Percentiles rank a stretch among this genome's conserved stretches.
Conservation (phyloP, 352 stramenopile genomes). For the Phytophthora citrophthora region DNA sequence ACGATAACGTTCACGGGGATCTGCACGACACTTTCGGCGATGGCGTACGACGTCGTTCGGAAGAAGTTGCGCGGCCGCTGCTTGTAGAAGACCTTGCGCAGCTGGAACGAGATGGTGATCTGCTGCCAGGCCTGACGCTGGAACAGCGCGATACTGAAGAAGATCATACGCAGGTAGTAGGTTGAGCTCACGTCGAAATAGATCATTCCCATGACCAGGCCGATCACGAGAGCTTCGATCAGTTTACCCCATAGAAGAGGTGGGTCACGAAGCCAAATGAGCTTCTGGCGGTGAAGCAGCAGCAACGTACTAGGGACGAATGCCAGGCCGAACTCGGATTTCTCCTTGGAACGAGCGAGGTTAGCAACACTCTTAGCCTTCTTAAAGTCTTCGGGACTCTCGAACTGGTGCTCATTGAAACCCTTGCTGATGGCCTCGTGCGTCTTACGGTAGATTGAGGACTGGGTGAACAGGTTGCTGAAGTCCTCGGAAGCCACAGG, state of each 20-base stretch:
- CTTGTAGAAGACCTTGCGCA: slow-evolving; percentile 92
- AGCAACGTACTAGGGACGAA: slow-evolving; percentile 56
- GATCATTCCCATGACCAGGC: slow-evolving; percentile 78
- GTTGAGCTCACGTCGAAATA: slow-evolving; percentile 62
- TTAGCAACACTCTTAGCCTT: slow-evolving; percentile 62
- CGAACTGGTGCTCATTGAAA: slow-evolving; percentile 65
- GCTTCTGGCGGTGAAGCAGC: slow-evolving; percentile 69
- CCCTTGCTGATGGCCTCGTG: slow-evolving; percentile 55
- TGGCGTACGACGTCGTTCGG: slow-evolving; percentile 78
- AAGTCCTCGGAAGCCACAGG: slow-evolving; percentile 51
- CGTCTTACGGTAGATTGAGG: slow-evolving; percentile 58
- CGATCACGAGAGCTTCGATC: slow-evolving; percentile 70
- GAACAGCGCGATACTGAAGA: slow-evolving; percentile 73
- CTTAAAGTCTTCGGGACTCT: slow-evolving; percentile 62
- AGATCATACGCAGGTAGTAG: slow-evolving; percentile 79
- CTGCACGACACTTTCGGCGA: slow-evolving; percentile 67
- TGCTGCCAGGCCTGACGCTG: slow-evolving; percentile 78
- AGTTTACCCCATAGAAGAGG: slow-evolving; percentile 72
- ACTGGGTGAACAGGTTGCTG: slow-evolving; percentile 60
- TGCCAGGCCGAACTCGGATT: slow-evolving; percentile 57
- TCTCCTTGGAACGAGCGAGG: slow-evolving; percentile 51
- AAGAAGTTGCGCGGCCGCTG: slow-evolving; percentile 91
- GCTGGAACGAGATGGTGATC: slow-evolving; percentile 70
- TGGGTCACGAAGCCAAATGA: slow-evolving; percentile 64
- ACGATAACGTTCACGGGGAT: slow-evolving; percentile 74